phyloP scores from a whole-genome alignment of 768 basidiomycete species.

The Pleurotus eryngii region DNA sequence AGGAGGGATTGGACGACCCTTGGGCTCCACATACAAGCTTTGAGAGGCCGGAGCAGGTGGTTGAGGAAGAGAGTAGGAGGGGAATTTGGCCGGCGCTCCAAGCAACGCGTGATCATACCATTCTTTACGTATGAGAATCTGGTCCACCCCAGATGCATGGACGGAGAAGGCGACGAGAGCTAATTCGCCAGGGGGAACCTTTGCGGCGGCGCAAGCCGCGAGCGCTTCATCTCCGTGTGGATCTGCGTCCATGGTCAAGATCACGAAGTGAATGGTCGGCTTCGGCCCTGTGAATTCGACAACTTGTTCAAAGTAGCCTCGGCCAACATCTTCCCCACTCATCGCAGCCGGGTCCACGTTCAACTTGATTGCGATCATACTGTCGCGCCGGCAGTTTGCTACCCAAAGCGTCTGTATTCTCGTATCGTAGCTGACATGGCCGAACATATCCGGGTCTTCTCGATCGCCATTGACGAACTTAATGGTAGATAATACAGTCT shows the following conservation, averaged over 20 bases:
- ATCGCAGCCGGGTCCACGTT: constrained; percentile 59
- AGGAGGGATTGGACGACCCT: constrained; percentile 23
- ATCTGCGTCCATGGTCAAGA: constrained; percentile 81
- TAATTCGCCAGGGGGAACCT: constrained; percentile 70
- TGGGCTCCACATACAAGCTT: constrained; percentile 15
- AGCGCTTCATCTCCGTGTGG: constrained; percentile 80
- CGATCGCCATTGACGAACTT: constrained; percentile 68
- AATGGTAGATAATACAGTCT: constrained; percentile 71
- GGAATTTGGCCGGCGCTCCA: constrained; percentile 59
- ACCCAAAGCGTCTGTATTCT: constrained; percentile 86
- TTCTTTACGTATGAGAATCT: constrained; percentile 81
- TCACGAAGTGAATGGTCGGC: constrained; percentile 86
- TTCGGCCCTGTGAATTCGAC: constrained; percentile 82
- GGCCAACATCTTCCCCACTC: constrained; percentile 55
- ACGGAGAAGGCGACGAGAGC: constrained; percentile 86
- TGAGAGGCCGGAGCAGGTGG: constrained; percentile 14
- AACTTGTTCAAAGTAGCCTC: constrained; percentile 75
- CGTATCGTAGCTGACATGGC: constrained; percentile 81
- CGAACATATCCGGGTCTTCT: constrained; percentile 85
- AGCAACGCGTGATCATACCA: constrained; percentile 74
- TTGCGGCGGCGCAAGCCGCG: constrained; percentile 81
- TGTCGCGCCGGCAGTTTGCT: constrained; percentile 81
- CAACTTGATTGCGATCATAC: constrained; percentile 77
- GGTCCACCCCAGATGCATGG: constrained; percentile 87
- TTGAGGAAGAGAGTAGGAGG: constrained; percentile 38